phyloP scores from a whole-genome alignment of 2,329 filamentous ascomycete species.

The Neocatenulostroma microsporum region DNA sequence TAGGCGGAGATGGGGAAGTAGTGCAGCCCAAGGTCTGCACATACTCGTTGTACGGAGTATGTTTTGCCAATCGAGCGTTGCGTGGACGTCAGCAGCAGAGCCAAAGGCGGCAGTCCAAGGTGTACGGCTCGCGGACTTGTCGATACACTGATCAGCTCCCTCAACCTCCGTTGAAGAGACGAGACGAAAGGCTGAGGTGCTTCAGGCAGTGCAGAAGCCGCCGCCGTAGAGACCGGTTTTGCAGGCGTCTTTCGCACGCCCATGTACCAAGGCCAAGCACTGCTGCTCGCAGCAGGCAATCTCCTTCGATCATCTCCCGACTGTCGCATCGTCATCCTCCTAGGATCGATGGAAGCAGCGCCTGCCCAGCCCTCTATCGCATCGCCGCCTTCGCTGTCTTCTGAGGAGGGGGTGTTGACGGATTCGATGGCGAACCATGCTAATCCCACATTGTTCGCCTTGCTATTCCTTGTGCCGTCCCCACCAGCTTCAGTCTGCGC shows the following conservation, averaged over 20 bases:
- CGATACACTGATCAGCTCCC: slow-evolving; percentile 79
- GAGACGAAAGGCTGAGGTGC: slow-evolving; percentile 38
- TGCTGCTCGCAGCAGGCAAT: slow-evolving; percentile 67
- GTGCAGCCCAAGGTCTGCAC: slow-evolving; percentile 86
- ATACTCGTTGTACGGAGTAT: slow-evolving; percentile 67
- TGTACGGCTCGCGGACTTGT: slow-evolving; percentile 82
- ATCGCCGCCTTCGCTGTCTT: slow-evolving; percentile 47
- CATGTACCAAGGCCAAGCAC: slow-evolving; percentile 84
- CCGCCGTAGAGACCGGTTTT: slow-evolving; percentile 40
- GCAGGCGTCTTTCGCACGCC: slow-evolving; percentile 55
- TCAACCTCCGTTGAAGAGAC: slow-evolving; percentile 53
- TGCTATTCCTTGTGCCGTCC: background rate
- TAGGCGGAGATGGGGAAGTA: slow-evolving; percentile 84
- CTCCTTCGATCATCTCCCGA: slow-evolving; percentile 79
- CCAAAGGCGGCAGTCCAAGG: slow-evolving; percentile 77
- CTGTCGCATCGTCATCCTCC: slow-evolving; percentile 81
- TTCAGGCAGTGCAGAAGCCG: slow-evolving; percentile 26
- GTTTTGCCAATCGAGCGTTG: slow-evolving; percentile 91
- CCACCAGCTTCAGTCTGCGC: too few relatives aligned
- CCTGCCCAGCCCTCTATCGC: slow-evolving; percentile 72
- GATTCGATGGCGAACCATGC: slow-evolving; percentile 91
- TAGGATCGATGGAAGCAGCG: slow-evolving; percentile 76
- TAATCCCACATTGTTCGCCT: slow-evolving; percentile 50
- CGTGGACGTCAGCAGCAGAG: slow-evolving; percentile 80
- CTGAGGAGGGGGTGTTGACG: slow-evolving; percentile 45